phyloP scores from a whole-genome alignment of 768 basidiomycete species.

The Leccinum arenicola region DNA sequence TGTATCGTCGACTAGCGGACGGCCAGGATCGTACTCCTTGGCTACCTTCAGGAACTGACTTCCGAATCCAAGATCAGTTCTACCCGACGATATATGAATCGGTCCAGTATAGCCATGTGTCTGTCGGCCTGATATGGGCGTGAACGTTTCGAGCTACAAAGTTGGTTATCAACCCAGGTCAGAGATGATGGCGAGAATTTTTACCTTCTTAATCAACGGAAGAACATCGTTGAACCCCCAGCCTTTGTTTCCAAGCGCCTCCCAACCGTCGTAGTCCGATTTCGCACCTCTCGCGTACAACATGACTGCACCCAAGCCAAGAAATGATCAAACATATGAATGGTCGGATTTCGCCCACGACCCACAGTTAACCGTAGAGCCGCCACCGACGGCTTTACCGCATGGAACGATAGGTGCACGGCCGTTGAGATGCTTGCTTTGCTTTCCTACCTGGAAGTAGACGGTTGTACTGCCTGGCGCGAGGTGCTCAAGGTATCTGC shows the following conservation, averaged over 20 bases:
- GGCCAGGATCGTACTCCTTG: conserved; percentile 43
- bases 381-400: conserved; percentile 59
- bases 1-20: conserved; percentile 40
- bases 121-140: conserved; percentile 27
- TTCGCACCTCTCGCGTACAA: conserved; percentile 57
- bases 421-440: conserved; percentile 42
- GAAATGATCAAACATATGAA: not conserved
- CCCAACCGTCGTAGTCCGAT: conserved; percentile 67
- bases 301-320: conserved; percentile 26
- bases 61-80: conserved; percentile 14
- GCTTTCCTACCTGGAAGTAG: conserved; percentile 37
- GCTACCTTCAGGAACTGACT: conserved; percentile 48
- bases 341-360: not conserved
- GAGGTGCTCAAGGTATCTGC: conserved; percentile 45
- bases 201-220: conserved; percentile 56
- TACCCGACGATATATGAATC: conserved; percentile 17
- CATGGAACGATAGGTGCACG: conserved; percentile 44
- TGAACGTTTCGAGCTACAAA: conserved; percentile 44
- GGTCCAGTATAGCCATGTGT: conserved; percentile 37
- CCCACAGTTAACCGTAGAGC: conserved; percentile 60
- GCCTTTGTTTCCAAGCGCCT: conserved; percentile 47
- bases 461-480: conserved; percentile 40
- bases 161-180: conserved; percentile 38
- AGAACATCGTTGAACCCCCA: conserved; percentile 60
- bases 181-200: not conserved